phyloP scores from a whole-genome alignment of 2,329 filamentous ascomycete species.

The Neonectria faginata region DNA sequence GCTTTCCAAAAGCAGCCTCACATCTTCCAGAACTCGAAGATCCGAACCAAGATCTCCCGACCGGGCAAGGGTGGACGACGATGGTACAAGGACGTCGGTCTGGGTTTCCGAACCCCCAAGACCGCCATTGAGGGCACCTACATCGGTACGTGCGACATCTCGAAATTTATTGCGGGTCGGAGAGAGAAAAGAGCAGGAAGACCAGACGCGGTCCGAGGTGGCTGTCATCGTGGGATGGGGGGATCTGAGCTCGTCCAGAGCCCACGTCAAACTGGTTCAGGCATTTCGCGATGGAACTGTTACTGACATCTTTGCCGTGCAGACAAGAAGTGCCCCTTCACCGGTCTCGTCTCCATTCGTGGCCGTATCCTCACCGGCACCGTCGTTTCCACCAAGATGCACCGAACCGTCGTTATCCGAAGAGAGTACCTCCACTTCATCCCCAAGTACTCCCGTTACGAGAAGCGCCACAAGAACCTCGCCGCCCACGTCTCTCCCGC shows the following conservation, averaged over 20 bases:
- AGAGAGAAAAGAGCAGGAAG: constrained; percentile 19
- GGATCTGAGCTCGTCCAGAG: not conserved
- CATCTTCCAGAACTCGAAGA: constrained; percentile 99
- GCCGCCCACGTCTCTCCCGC: constrained; percentile 98
- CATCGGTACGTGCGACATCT: constrained; percentile 82
- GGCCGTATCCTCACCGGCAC: constrained; percentile 99
- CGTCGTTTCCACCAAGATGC: constrained; percentile 99
- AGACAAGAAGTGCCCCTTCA: constrained; percentile 99
- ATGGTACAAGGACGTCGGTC: constrained; percentile 99
- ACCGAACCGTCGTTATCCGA: constrained; percentile 99
- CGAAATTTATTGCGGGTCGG: constrained; percentile 26
- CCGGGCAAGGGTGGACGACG: constrained; percentile 92
- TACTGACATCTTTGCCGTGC: constrained; percentile 47
- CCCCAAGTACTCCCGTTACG: constrained; percentile 99
- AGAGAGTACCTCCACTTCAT: constrained; percentile 99
- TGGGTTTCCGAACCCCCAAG: constrained; percentile 99
- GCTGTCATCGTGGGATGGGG: constrained; percentile 4
- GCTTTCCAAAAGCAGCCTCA: constrained; percentile 99
- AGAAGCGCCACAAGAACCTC: constrained; percentile 99
- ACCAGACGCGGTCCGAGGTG: not conserved
- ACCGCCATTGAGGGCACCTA: constrained; percentile 98
- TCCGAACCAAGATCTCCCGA: constrained; percentile 84
- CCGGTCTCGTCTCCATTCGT: constrained; percentile 98
- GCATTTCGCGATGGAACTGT: constrained; percentile 16
- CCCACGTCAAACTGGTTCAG: not conserved